phyloP scores from a whole-genome alignment of 2,329 filamentous ascomycete species.

The Phialophora tarda region DNA sequence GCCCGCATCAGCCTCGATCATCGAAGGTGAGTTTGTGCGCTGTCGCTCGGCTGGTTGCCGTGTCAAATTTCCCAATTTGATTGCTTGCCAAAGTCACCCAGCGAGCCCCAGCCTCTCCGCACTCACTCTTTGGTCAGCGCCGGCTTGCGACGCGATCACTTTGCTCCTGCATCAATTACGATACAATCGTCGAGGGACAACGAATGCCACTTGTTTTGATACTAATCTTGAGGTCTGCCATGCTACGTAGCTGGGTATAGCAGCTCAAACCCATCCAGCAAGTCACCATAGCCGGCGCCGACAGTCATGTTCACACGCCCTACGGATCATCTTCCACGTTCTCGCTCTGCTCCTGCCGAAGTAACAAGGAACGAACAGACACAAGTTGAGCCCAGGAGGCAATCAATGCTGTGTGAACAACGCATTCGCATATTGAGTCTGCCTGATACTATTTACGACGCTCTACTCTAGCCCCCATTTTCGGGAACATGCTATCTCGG shows the following conservation, averaged over 20 bases:
- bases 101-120: neutral
- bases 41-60: constrained; percentile 3
- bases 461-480: neutral
- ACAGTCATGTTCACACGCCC: neutral
- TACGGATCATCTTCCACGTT: neutral
- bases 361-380: neutral
- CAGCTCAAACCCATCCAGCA: neutral
- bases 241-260: neutral
- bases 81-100: constrained; percentile 4
- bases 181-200: neutral
- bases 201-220: neutral
- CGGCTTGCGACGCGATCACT: neutral
- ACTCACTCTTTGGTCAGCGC: neutral
- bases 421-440: neutral
- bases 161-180: neutral
- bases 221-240: neutral
- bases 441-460: neutral
- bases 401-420: neutral
- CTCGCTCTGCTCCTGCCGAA: neutral
- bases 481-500: neutral
- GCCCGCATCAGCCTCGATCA: neutral
- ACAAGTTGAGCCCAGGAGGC: neutral
- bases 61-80: constrained; percentile 8
- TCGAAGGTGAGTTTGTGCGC: neutral
- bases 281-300: neutral